Base-by-base conservation (phyloP, 192 early-diverging fungal genomes). In the Coemansia sp. region DNA sequence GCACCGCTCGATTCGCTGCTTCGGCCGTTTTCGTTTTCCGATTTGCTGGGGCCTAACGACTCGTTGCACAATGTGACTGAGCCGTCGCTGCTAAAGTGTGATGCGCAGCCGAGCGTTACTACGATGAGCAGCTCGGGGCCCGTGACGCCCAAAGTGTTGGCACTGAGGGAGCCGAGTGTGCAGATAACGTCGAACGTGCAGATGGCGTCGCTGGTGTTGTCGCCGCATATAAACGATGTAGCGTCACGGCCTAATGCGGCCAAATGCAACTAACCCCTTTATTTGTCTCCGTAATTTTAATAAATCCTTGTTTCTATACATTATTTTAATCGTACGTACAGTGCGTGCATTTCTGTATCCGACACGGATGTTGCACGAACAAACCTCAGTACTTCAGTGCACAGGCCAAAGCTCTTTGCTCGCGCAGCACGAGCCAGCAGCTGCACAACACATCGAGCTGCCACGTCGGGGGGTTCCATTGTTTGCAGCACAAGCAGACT, bases 401-500 rank as follows among this genome's bases (percentile, higher is more conserved):
- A 72, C 60, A 83, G 47, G 1, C 15, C 24, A 11, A 50, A 3
- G 35, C 70, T 69, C 48, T 60, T 39, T 0, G 47, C 59, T 1
- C 27, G 62, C 0, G 70, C 72, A 1, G 64, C 69, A 3, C 47
- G 47, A 9, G 10, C 25, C 24, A 83, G 64, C 50, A 83, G 50
- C 19, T 57, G 52, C 59, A 83, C 41, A 23, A 83, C 38, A n/a
- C 65, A 58, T 29, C 25, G 38, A 52, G 64, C 72, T 35, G 59
- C 65, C 9, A 59, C 66, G 0, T 60, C 25, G 3, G 79, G 12
- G 1, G 94, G 87, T 62, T 95, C 90, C 59, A 99, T 74, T 5
- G 95, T 94, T 64, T 99, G 97, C 39, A 97, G 72, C 50, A 98
- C 90, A 45, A 98, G 89, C 12, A 99, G 70, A 76, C 92, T 94